Evolutionary conservation across 257 asterid species (phyloP).

Genomic region (Catharanthus roseus): DNA sequence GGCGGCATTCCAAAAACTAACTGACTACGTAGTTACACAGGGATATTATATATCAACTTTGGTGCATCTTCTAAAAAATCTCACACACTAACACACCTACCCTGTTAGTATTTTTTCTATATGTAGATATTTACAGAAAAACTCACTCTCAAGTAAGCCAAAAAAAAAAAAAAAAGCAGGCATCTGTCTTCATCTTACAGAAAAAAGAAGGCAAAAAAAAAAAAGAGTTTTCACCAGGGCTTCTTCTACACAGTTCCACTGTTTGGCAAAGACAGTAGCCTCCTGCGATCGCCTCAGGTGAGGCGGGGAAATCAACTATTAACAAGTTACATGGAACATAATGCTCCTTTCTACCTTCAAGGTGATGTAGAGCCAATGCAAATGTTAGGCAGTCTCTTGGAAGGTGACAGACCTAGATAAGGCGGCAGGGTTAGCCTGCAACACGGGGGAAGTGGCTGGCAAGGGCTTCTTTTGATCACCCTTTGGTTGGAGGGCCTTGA

Average conservation of each 20-base stretch:
- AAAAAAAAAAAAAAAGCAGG: slow-evolving; percentile 21
- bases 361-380: neutral
- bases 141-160: slow-evolving; percentile 22
- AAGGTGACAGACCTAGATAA: slow-evolving; percentile 62
- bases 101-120: slow-evolving; percentile 22
- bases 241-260: slow-evolving; percentile 14
- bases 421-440: slow-evolving; percentile 84
- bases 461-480: slow-evolving; percentile 25
- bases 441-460: slow-evolving; percentile 21
- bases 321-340: slow-evolving; percentile 1
- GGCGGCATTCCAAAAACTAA: slow-evolving; percentile 19
- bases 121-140: slow-evolving; percentile 36
- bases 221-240: slow-evolving; percentile 7
- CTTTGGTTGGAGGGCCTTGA: slow-evolving; percentile 61
- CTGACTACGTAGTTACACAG: slow-evolving; percentile 17
- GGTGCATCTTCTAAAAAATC: slow-evolving; percentile 14
- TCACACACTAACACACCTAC: slow-evolving; percentile 13
- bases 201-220: slow-evolving; percentile 3
- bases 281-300: neutral
- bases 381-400: slow-evolving; percentile 43
- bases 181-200: slow-evolving; percentile 25
- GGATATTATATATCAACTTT: slow-evolving; percentile 14
- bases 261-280: slow-evolving; percentile 5
- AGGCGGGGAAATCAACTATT: slow-evolving; percentile 1
- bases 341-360: slow-evolving; percentile 1